These are phyloP conservation scores for Rhodotorula graminis DNA, from an alignment of 768 basidiomycete genomes.

Conservation along the genomic window DNA sequence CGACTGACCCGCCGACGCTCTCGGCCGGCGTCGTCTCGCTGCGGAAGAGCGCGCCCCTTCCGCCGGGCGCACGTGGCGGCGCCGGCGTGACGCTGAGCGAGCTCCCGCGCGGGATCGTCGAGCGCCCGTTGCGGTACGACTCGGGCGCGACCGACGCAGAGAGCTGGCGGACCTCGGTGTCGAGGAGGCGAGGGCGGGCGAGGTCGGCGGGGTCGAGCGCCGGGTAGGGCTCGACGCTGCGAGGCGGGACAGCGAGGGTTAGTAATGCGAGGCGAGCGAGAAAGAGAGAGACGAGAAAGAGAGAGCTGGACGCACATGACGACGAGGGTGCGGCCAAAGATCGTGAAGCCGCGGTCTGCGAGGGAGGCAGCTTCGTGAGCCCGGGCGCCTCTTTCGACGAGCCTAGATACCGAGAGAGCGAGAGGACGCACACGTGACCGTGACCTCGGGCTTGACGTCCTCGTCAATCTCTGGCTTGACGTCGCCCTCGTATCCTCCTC, in stretches of 20 bases:
- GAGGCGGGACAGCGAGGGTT: neutral
- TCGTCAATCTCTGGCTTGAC: constrained; percentile 15
- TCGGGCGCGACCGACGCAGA: constrained; percentile 20
- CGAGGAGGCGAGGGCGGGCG: neutral
- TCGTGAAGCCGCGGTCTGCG: constrained; percentile 31
- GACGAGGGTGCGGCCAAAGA: constrained; percentile 32
- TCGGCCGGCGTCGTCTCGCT: neutral
- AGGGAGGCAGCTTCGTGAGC: too few species aligned
- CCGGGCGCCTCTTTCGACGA: neutral
- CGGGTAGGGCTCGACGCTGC: constrained; percentile 37
- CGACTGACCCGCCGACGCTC: constrained; percentile 1
- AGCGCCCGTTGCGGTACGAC: neutral
- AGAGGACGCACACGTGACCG: constrained; percentile 22
- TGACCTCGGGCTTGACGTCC: constrained; percentile 30
- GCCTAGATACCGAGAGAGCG: neutral
- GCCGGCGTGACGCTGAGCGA: constrained; percentile 13
- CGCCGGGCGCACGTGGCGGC: neutral
- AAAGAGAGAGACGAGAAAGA: neutral
- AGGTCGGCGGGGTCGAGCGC: constrained; percentile 2
- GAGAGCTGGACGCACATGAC: constrained; percentile 23
- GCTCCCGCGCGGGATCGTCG: neutral
- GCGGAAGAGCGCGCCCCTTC: constrained; percentile 11
- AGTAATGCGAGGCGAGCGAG: too few species aligned
- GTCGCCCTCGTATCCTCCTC: constrained; percentile 12
- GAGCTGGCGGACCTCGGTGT: constrained; percentile 29